phyloP scores from a whole-genome alignment of 1,284 basidiomycete species.

The Malassezia pachydermatis region DNA sequence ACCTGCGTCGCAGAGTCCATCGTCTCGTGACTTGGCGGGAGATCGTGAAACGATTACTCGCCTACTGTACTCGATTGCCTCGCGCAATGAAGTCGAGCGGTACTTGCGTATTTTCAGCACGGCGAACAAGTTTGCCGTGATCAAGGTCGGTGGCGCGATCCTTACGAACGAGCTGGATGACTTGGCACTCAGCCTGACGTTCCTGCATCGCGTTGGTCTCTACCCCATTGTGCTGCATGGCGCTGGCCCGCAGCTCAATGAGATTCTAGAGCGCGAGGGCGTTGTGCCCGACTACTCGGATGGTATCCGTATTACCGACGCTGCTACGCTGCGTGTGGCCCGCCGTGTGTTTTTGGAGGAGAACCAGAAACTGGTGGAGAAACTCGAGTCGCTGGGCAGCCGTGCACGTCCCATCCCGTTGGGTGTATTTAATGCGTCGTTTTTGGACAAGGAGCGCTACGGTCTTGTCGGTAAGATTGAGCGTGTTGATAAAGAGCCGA shows the following conservation, averaged over 20 bases:
- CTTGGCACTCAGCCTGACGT: constrained; percentile 44
- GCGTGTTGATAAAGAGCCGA: constrained; percentile 47
- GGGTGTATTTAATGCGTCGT: constrained; percentile 44
- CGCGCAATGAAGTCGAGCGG: constrained; percentile 47
- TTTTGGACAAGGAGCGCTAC: constrained; percentile 48
- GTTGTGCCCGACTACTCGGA: constrained; percentile 48
- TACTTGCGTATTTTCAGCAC: constrained; percentile 48
- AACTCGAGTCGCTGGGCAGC: constrained; percentile 46
- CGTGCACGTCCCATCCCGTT: constrained; percentile 46
- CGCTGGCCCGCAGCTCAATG: constrained; percentile 48
- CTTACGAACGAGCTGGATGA: constrained; percentile 47
- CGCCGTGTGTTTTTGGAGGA: constrained; percentile 47
- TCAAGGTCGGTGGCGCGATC: constrained; percentile 48
- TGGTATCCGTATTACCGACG: constrained; percentile 48
- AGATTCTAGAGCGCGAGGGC: constrained; percentile 46
- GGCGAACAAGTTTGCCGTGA: constrained; percentile 47
- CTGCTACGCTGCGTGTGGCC: constrained; percentile 45
- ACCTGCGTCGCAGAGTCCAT: background rate
- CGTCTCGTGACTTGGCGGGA: constrained; percentile 1
- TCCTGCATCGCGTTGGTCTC: constrained; percentile 47
- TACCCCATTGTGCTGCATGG: constrained; percentile 48
- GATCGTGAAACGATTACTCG: constrained; percentile 43
- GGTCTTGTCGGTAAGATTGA: constrained; percentile 48
- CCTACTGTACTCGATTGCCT: constrained; percentile 47
- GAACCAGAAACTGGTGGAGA: constrained; percentile 45